Percentiles rank a stretch among this genome's conserved stretches.
Evolutionary conservation across 768 basidiomycete species (phyloP).

Genomic region (Boletus rex-veris): DNA sequence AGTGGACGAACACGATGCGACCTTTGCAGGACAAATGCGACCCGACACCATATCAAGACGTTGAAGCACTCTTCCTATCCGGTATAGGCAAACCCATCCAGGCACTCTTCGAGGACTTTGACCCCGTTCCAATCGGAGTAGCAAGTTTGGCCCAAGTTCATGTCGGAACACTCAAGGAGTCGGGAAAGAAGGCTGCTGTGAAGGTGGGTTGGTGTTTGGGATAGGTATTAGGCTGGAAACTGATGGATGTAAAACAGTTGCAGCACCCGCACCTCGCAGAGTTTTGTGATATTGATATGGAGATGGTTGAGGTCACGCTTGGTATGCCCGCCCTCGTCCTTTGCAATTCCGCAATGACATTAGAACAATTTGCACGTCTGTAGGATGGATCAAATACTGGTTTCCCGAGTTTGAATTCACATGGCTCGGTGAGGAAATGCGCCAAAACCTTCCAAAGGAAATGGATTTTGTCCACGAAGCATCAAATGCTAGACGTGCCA

Average conservation of each 20-base stretch:
- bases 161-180: constrained; percentile 65
- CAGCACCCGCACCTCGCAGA: constrained; percentile 94
- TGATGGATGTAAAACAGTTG: constrained; percentile 39
- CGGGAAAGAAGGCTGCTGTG: constrained; percentile 79
- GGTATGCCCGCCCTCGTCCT: constrained; percentile 36
- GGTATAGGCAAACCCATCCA: constrained; percentile 75
- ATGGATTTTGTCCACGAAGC: constrained; percentile 96
- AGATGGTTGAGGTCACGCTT: constrained; percentile 73
- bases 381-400: constrained; percentile 84
- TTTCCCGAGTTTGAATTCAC: constrained; percentile 96
- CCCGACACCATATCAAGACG: constrained; percentile 75
- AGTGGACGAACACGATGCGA: constrained; percentile 59
- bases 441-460: constrained; percentile 84
- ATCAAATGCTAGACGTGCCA: constrained; percentile 70
- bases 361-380: not conserved
- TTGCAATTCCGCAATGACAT: not conserved
- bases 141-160: constrained; percentile 97
- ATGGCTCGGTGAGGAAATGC: constrained; percentile 95
- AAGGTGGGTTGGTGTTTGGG: constrained; percentile 49
- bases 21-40: constrained; percentile 90
- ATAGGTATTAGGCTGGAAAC: not conserved
- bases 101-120: constrained; percentile 82
- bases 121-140: constrained; percentile 86
- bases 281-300: constrained; percentile 88
- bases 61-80: constrained; percentile 69